Evolutionary conservation across 805 yeast genomes (phyloP).

Genomic region (Candida maris): DNA sequence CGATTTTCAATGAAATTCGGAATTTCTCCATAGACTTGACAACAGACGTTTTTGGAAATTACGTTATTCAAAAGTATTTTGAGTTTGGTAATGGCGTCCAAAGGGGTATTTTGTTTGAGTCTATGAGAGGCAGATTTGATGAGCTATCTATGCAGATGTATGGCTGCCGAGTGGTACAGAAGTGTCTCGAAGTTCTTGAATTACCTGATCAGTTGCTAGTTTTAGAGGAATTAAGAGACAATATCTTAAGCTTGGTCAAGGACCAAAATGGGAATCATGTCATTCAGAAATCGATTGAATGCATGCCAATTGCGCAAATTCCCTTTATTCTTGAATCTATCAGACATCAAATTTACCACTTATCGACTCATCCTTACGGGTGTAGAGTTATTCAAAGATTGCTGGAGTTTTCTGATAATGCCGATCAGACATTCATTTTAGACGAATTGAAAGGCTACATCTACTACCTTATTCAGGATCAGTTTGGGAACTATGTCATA

Average conservation of each 20-base stretch:
- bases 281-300: slow-evolving; percentile 89
- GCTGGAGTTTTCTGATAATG: slow-evolving; percentile 67
- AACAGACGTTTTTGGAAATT: slow-evolving; percentile 97
- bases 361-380: slow-evolving; percentile 95
- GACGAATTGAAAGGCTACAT: slow-evolving; percentile 69
- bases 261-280: slow-evolving; percentile 99
- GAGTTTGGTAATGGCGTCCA: slow-evolving; percentile 77
- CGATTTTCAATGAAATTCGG: slow-evolving; percentile 78
- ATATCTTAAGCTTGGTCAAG: slow-evolving; percentile 67
- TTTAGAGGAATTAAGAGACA: slow-evolving; percentile 60
- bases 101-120: slow-evolving; percentile 59
- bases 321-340: slow-evolving; percentile 72
- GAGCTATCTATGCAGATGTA: slow-evolving; percentile 88
- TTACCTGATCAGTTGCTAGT: slow-evolving; percentile 62
- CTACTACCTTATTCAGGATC: slow-evolving; percentile 82
- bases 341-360: slow-evolving; percentile 67
- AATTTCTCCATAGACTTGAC: slow-evolving; percentile 71
- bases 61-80: slow-evolving; percentile 91
- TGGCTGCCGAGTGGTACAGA: slow-evolving; percentile 95
- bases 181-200: slow-evolving; percentile 75
- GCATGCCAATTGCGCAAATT: slow-evolving; percentile 66
- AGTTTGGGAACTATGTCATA: slow-evolving; percentile 95
- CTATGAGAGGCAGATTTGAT: slow-evolving; percentile 72
- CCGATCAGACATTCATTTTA: slow-evolving; percentile 65
- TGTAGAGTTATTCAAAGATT: slow-evolving; percentile 94